Evolutionary conservation across 441 rosid genomes (phyloP).

Genomic region (Biscutella laevigata): DNA sequence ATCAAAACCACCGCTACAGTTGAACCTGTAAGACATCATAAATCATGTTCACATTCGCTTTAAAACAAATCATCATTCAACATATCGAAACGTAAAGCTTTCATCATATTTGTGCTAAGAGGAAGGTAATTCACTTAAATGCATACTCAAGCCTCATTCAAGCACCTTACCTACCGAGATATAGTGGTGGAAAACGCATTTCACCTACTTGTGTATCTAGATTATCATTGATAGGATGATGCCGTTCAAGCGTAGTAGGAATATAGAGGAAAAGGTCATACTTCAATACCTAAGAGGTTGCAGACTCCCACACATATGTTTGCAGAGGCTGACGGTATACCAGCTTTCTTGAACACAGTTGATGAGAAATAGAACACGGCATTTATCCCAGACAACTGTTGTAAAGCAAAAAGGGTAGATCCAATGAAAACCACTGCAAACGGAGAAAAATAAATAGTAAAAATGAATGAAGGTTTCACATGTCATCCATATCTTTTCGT

Average conservation of each 20-base stretch:
- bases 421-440: conserved; percentile 79
- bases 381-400: conserved; percentile 76
- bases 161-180: conserved; percentile 9
- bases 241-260: not conserved
- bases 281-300: conserved; percentile 50
- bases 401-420: conserved; percentile 67
- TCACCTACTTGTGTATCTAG: not conserved
- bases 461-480: conserved; percentile 28
- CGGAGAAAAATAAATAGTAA: conserved; percentile 28
- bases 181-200: conserved; percentile 1
- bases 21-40: conserved; percentile 37
- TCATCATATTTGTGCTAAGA: not conserved
- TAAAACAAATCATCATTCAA: conserved; percentile 5
- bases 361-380: conserved; percentile 77
- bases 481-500: conserved; percentile 10
- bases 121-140: not conserved
- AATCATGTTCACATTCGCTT: not conserved
- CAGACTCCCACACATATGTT: conserved; percentile 55
- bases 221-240: not conserved
- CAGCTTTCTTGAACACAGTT: conserved; percentile 61
- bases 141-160: not conserved
- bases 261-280: conserved; percentile 11
- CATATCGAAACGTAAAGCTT: not conserved
- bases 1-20: conserved; percentile 49
- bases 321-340: conserved; percentile 60